Percentiles rank a stretch among this genome's conserved stretches.
phyloP scores from a whole-genome alignment of 805 yeast genomes.

The Yamadazyma tumulicola region DNA sequence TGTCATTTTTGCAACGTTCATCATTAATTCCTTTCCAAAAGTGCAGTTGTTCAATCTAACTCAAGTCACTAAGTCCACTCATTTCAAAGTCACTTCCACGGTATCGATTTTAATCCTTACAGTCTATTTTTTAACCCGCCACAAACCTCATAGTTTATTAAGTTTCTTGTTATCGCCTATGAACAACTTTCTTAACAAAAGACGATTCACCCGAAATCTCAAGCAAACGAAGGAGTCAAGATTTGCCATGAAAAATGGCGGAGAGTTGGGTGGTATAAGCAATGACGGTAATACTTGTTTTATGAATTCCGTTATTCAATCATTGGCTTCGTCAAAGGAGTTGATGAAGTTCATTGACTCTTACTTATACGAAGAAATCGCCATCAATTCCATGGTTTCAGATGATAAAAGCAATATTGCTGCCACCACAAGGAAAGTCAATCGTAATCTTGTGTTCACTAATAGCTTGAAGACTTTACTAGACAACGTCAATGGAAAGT shows the following conservation, averaged over 20 bases:
- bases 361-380: conserved; percentile 22
- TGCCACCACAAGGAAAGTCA: conserved; percentile 13
- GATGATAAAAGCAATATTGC: conserved; percentile 4
- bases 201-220: conserved; percentile 8
- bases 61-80: not conserved
- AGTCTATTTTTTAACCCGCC: not conserved
- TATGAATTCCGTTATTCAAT: conserved; percentile 87
- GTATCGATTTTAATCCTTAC: not conserved
- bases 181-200: conserved; percentile 7
- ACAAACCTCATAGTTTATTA: no score
- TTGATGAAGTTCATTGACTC: conserved; percentile 54
- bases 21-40: no score
- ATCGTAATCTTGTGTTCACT: conserved; percentile 44
- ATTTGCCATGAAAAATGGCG: conserved; percentile 57
- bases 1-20: no score
- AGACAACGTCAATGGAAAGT: conserved; percentile 54
- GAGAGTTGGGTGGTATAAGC: conserved; percentile 76
- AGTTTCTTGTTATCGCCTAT: not conserved
- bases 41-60: no score
- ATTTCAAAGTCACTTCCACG: not conserved
- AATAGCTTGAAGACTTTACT: conserved; percentile 50
- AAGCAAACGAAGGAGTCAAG: conserved; percentile 24
- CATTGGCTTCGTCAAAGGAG: conserved; percentile 69
- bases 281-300: conserved; percentile 95
- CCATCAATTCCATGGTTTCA: not conserved